Conservation (phyloP, 768 basidiomycete genomes). For the Lactarius evosmus region DNA sequence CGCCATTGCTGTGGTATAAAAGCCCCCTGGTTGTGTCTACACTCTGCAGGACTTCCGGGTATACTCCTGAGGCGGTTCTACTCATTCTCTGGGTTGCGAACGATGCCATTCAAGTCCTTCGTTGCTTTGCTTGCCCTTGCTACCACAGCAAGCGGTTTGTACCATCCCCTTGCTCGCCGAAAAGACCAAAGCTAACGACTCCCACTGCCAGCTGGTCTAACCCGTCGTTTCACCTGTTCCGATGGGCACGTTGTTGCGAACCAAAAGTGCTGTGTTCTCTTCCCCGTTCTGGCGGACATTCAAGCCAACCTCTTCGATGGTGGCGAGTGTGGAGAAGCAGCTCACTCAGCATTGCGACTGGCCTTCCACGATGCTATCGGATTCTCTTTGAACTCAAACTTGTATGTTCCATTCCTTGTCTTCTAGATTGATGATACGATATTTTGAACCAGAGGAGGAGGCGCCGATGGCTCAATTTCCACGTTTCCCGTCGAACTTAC, state of each 20-base stretch:
- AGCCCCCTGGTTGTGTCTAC: background rate
- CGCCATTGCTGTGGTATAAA: background rate
- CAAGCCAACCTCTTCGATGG: conserved; percentile 33
- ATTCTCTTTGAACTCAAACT: conserved; percentile 2
- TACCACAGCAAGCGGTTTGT: conserved; percentile 18
- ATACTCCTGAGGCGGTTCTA: background rate
- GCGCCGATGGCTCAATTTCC: conserved; percentile 32
- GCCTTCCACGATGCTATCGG: conserved; percentile 34
- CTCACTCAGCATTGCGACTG: conserved; percentile 32
- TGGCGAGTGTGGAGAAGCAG: conserved; percentile 35
- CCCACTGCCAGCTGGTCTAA: background rate
- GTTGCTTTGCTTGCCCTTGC: conserved; percentile 24
- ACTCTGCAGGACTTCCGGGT: background rate
- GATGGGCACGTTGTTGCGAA: background rate
- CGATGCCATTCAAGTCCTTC: conserved; percentile 32
- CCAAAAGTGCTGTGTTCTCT: background rate
- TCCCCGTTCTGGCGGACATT: conserved; percentile 31
- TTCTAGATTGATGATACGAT: background rate
- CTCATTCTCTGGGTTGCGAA: background rate
- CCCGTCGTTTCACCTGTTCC: background rate
- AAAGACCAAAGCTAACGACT: background rate
- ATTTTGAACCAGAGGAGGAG: conserved; percentile 26
- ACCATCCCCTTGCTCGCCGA: background rate
- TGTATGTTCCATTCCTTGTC: background rate
- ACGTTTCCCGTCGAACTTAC: conserved; percentile 20